Evolutionary conservation across 2,329 filamentous ascomycete genomes (phyloP), one percentile per base, ranked within the genome.

Genomic region (Colletotrichum phormii): DNA sequence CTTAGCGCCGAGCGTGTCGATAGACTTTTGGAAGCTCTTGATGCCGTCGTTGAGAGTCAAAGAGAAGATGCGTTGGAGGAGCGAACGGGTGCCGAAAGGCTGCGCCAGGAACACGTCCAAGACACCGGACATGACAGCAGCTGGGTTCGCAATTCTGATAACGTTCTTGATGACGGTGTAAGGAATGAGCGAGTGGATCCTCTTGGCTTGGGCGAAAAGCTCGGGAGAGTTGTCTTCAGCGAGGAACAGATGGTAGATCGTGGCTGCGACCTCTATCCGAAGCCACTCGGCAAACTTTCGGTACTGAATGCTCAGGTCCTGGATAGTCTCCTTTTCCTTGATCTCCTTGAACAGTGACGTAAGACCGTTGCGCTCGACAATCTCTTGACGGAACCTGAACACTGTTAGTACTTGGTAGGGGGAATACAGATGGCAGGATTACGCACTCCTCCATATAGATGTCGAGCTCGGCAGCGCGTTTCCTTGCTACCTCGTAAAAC

Each of bases 261-360:
- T 98, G 53, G 97, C 97, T 29, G 97, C 97, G 61, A 99, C 92
- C 84, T 99, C 97, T 79, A 99, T 99, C 51, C 97, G 92, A 63
- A 98, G 86, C 97, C 97, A 99, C 82, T 99, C 97, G 22, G 96
- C 96, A 80, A 99, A 98, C 81, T 98, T 99, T 79, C 97, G 94
- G 82, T 98, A 98, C 81, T 98, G 95, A 12, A 97, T 92, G 79
- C 94, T 97, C 65, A 99, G 88, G 77, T 98, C 95, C 75, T 91
- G 89, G 65, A 99, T 96, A 4, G 90, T 95, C 72, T 94, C 88
- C 85, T 98, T 98, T 68, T 95, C 92, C 78, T 93, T 94, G 82
- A 99, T 97, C 81, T 98, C 97, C 71, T 93, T 89, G 83, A 99
- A 98, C 0, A 99, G 89, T 81, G 94, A 96, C 0, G 96, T 97